Percentiles rank a stretch among this genome's conserved stretches.
phyloP scores from a whole-genome alignment of 257 asterid species.

The Nicotiana undulata region DNA sequence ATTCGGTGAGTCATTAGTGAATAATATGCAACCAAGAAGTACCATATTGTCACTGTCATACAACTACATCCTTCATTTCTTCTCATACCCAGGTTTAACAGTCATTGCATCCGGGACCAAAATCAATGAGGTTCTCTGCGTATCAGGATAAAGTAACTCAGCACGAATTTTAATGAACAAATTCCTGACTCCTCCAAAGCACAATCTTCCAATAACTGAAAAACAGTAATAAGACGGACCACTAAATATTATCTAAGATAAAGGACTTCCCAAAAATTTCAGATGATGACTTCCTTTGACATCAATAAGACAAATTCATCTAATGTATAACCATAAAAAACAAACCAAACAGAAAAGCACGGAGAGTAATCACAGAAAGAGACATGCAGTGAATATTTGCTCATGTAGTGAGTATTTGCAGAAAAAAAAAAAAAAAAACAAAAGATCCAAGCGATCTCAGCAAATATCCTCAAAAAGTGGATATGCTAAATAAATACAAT shows the following conservation, averaged over 20 bases:
- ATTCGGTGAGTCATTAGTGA: neutral
- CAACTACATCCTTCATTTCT: neutral
- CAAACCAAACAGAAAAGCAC: neutral
- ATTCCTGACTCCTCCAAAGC: neutral
- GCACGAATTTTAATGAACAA: neutral
- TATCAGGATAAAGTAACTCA: neutral
- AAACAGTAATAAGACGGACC: neutral
- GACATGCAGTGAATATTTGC: neutral
- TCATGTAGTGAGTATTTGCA: neutral
- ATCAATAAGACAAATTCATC: neutral
- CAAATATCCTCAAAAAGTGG: neutral
- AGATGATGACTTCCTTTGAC: neutral
- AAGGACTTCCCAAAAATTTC: neutral
- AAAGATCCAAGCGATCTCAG: neutral
- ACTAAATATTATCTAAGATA: neutral
- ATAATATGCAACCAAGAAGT: neutral
- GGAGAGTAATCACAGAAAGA: neutral
- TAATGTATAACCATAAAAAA: neutral
- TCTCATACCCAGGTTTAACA: neutral
- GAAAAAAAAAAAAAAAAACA: neutral
- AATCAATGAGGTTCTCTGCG: neutral
- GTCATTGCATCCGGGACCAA: neutral
- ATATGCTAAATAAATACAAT: neutral
- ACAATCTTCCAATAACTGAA: neutral
- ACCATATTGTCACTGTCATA: neutral